Base-by-base conservation (phyloP, 371 early-diverging fungal species). In the Enterospora canceri region DNA sequence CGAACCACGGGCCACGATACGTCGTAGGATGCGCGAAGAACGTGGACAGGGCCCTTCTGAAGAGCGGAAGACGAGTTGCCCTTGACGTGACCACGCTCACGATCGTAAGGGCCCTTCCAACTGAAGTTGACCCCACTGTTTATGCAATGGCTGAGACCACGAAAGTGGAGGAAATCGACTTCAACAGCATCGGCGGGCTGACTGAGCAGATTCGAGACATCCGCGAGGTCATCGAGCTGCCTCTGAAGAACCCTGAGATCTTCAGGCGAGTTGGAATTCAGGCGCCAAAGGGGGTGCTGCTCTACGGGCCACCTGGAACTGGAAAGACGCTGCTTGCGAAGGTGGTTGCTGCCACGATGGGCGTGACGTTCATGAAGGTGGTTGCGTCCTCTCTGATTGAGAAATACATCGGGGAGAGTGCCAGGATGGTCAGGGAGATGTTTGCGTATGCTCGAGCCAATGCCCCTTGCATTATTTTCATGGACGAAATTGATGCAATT, bases 401-500 rank as follows among this genome's bases (percentile, higher is more conserved):
- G 83, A 94, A 94, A 82, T 94, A 94, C 79, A 94, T 94, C 80
- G 95, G 96, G 71, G 97, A 97, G 81, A 89, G 89, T 79, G 91
- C 92, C 51, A 83, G 95, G 71, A 83, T 97, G 66, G 87, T 95
- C 61, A 84, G 96, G 66, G 95, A 94, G 82, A 95, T 97, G 95
- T 95, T 97, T 86, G 89, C 88, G 0, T 97, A 96, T 80, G 98
- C 98, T 46, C 88, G 87, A 74, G 91, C 91, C 69, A 94, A 93
- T 78, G 92, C 92, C 70, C 98, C 98, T n/a, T 96, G 96, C 82
- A 92, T 97, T 73, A 96, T 97, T 58, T 97, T 97, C 78, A 91
- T 97, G 92, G 98, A 97, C 80, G 98, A 97, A 81, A 94, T 97
- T 73, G 98, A 97, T 84, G 97, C 98, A 34, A 96, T 97, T 83